Base-by-base conservation (phyloP, 768 basidiomycete genomes). In the Tephrocybe sp. region DNA sequence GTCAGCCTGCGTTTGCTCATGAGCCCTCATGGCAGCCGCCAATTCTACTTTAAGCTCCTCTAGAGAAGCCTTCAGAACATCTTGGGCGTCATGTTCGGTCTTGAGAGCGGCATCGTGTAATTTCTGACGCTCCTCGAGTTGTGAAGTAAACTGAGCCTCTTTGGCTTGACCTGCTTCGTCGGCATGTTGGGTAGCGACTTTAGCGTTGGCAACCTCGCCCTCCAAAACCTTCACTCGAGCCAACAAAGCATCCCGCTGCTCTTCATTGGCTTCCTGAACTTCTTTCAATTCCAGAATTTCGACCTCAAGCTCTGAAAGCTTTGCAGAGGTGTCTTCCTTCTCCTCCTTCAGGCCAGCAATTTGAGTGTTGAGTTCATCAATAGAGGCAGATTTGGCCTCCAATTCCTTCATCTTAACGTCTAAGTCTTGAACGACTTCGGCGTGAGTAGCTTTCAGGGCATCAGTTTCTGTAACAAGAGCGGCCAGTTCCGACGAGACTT, bases 271-370 rank as follows among this genome's bases (percentile, higher is more conserved):
- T 56, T 91, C 90, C 53, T 80, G 79, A 34, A 71, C 71, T 61
- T 93, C 90, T 64, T 77, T 88, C 52, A 85, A 60, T 67, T 92
- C 90, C 49, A 91, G 65, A 34, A 91, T 76, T 62, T 92, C 88
- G 42, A 93, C 69, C 69, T 93, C 91, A 21, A 91, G 72, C 58
- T 93, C 90, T 0, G 87, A 88, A 3, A 91, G 70, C 65, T 83
- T 89, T 60, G 69, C 72, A 8, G 83, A 78, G 34, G 70, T 82
- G 50, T 90, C 88, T 58, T 86, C 87, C 59, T 81, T 84, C 65
- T 88, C 85, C 11, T 62, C 63, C 62, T 79, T 82, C 52, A 90
- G 70, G 25, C 67, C 68, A 3, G 62, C 64, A 11, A 89, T 52
- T 58, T 85, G 79, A 2, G 70, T 56, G 44, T 74, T 68, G 18